Conservation (phyloP, 768 basidiomycete genomes). For the Podaxis sp. region DNA sequence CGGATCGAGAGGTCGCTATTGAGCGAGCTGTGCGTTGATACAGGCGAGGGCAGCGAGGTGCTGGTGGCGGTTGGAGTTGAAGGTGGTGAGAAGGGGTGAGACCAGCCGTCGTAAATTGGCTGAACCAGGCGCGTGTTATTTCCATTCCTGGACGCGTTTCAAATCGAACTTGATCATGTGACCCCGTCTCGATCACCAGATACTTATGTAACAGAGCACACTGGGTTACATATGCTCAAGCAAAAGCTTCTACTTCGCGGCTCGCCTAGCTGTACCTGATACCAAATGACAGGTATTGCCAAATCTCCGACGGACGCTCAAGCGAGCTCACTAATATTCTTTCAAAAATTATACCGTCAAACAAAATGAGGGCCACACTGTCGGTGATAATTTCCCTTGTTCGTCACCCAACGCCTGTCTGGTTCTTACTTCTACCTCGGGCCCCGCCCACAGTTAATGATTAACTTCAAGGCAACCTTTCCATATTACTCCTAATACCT, state of each 20-base stretch:
- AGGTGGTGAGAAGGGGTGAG: conserved; percentile 7
- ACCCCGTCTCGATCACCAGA: conserved; percentile 1
- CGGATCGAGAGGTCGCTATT: neutral
- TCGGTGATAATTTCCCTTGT: neutral
- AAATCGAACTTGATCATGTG: conserved; percentile 23
- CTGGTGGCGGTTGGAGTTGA: conserved; percentile 11
- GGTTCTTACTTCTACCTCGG: neutral
- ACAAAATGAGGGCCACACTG: neutral
- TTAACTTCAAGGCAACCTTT: neutral
- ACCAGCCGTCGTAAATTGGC: neutral
- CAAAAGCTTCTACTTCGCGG: too few species aligned
- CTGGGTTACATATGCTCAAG: too few species aligned
- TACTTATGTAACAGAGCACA: neutral
- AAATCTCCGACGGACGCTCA: neutral
- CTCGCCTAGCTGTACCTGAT: too few species aligned
- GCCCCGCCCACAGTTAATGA: neutral
- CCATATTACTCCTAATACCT: neutral
- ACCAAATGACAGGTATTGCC: neutral
- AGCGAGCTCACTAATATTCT: neutral
- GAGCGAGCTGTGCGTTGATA: conserved; percentile 8
- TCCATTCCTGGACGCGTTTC: conserved; percentile 18
- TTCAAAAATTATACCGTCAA: neutral
- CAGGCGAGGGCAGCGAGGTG: neutral
- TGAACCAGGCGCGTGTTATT: neutral
- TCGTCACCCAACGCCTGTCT: neutral